Evolutionary conservation across 129 eudicot species (phyloP), one percentile per base, ranked within the genome.

Genomic region (Ambrosia artemisiifolia): DNA sequence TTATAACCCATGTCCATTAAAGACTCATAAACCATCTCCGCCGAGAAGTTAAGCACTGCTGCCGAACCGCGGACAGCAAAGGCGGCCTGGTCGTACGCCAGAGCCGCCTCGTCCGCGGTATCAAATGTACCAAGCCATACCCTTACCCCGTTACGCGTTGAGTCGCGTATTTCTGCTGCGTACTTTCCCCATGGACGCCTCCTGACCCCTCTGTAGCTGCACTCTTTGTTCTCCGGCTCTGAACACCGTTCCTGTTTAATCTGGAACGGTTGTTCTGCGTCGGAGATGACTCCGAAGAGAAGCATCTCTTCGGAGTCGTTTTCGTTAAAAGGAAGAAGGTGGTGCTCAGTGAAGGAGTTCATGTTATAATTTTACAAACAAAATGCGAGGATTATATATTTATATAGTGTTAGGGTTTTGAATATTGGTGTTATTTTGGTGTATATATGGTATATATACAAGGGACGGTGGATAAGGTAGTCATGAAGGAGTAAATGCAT

Each of bases 81-180:
- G 24, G 84, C 80, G 2, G 84, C 84, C 56, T 80, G 84, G 17
- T 80, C 84, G 14, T 80, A 80, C 1, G 84, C 81, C 30, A 80
- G 47, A 54, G 84, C 84, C 18, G 84, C 84, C 57, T 75, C 84
- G 14, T 80, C 76, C 0, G 73, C 73, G 0, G 69, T 62, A 55
- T 80, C 81, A 55, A 80, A 80, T 38, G 84, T 80, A 7, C 81
- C 84, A n/a, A 80, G 11, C 84, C 84, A 80, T 4, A 80, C 84
- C 13, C 84, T 69, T 14, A 75, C 80, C 0, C 84, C 84, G 63
- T 80, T 80, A 49, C 77, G 66, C 0, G 84, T 80, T 7, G 84
- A 75, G 71, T 80, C 84, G 3, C 80, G 79, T 68, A 80, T 80
- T 62, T 80, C 84, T 3, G 84, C 84, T 0, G 84, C 84, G 24